Conservation (phyloP, 2,329 filamentous ascomycete species). For the Amauroascus niger region DNA sequence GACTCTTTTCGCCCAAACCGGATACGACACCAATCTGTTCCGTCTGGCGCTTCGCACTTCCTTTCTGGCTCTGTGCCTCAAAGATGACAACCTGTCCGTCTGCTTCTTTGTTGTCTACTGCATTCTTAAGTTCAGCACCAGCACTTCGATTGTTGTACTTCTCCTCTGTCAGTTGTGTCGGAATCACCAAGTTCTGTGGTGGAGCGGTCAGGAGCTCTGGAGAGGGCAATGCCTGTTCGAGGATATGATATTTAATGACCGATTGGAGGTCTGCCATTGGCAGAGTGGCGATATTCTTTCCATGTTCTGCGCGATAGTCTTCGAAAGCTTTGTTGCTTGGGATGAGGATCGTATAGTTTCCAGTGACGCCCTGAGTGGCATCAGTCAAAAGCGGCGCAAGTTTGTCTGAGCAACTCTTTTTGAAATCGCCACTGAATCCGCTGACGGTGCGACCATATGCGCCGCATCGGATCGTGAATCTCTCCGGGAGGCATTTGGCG, state of each 20-base stretch:
- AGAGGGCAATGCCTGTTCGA: neutral
- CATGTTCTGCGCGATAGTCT: conserved; percentile 1
- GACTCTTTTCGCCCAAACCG: conserved; percentile 1
- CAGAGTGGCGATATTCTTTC: conserved; percentile 1
- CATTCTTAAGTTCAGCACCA: neutral
- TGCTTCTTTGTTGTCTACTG: neutral
- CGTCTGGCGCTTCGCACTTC: neutral
- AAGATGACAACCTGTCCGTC: conserved; percentile 10
- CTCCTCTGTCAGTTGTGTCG: conserved; percentile 8
- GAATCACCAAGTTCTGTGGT: conserved; percentile 5
- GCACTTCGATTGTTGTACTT: conserved; percentile 11
- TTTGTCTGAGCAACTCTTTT: too few species aligned
- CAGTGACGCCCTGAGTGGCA: neutral
- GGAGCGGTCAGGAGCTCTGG: conserved; percentile 3
- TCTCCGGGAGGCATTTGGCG: conserved; percentile 38
- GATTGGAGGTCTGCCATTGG: conserved; percentile 2
- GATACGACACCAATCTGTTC: conserved; percentile 8
- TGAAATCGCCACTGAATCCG: conserved; percentile 43
- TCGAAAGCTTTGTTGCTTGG: conserved; percentile 10
- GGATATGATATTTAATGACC: conserved; percentile 10
- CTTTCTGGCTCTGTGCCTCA: neutral
- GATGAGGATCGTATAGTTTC: conserved; percentile 10
- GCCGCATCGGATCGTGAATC: conserved; percentile 39
- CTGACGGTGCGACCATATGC: conserved; percentile 38
- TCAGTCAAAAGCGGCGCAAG: neutral